phyloP scores from a whole-genome alignment of 1,284 basidiomycete genomes.

The Pulveroboletus sp. region DNA sequence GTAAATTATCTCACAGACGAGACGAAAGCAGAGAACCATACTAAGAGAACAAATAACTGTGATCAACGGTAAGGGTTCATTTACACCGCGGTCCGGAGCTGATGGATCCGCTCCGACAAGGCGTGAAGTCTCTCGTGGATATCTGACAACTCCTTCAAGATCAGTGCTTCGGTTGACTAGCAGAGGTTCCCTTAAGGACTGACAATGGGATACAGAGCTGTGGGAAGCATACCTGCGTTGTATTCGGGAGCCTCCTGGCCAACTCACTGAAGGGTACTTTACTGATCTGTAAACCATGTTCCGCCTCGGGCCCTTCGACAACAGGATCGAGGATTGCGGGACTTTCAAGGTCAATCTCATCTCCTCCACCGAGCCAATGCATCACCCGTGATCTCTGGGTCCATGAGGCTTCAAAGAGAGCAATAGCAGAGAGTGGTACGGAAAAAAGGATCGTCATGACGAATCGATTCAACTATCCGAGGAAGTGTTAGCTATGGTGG shows the following conservation, averaged over 20 bases:
- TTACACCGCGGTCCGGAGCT: slow-evolving; percentile 16
- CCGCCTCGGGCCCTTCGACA: slow-evolving; percentile 57
- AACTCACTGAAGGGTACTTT: slow-evolving; percentile 75
- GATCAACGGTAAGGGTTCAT: not conserved
- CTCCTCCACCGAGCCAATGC: slow-evolving; percentile 59
- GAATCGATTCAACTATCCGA: slow-evolving; percentile 62
- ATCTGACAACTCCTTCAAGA: slow-evolving; percentile 61
- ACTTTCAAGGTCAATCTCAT: slow-evolving; percentile 66
- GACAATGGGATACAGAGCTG: slow-evolving; percentile 4
- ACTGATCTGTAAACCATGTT: slow-evolving; percentile 60
- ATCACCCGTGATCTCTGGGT: slow-evolving; percentile 60
- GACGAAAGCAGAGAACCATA: not conserved
- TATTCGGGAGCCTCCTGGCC: slow-evolving; percentile 75
- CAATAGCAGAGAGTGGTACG: slow-evolving; percentile 71
- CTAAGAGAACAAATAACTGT: not conserved
- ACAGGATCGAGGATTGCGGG: slow-evolving; percentile 55
- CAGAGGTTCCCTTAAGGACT: not conserved
- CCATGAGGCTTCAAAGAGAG: slow-evolving; percentile 69
- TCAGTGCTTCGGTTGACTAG: slow-evolving; percentile 68
- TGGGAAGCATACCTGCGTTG: slow-evolving; percentile 51
- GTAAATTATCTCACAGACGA: slow-evolving; percentile 4
- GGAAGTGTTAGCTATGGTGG: not conserved
- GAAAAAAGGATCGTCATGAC: slow-evolving; percentile 81
- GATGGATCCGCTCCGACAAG: slow-evolving; percentile 51
- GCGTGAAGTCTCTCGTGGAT: slow-evolving; percentile 55